These are phyloP conservation scores for Scheffersomyces illinoinensis DNA, from an alignment of 1,139 yeast species.

Conservation along the genomic window DNA sequence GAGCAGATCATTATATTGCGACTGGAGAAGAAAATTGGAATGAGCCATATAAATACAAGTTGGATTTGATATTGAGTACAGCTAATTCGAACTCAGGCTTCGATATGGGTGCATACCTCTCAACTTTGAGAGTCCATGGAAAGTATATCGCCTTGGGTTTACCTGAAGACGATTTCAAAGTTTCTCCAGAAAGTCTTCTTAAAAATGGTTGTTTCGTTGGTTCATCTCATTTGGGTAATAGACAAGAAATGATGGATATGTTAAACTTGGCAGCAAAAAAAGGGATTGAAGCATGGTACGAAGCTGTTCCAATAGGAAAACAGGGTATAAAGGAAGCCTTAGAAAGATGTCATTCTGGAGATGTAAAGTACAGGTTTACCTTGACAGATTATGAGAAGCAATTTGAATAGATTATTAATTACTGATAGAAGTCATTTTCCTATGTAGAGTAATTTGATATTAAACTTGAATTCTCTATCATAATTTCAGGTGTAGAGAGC, in stretches of 20 bases:
- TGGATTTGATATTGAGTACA: conserved; percentile 51
- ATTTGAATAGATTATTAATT: conserved; percentile 13
- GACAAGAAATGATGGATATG: conserved; percentile 56
- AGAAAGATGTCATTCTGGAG: conserved; percentile 51
- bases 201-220: conserved; percentile 46
- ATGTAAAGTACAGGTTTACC: conserved; percentile 65
- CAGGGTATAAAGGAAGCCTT: conserved; percentile 52
- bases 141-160: conserved; percentile 27
- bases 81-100: conserved; percentile 43
- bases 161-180: conserved; percentile 34
- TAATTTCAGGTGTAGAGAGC: too few species aligned
- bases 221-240: conserved; percentile 49
- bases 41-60: conserved; percentile 25
- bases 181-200: conserved; percentile 47
- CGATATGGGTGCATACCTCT: conserved; percentile 20
- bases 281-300: conserved; percentile 59
- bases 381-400: conserved; percentile 55
- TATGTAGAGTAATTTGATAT: background rate
- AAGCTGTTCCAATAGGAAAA: conserved; percentile 53
- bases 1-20: conserved; percentile 54
- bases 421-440: background rate
- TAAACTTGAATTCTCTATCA: background rate
- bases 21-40: conserved; percentile 47
- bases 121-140: conserved; percentile 24
- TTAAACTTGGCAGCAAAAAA: conserved; percentile 54